Percentiles rank a stretch among this genome's conserved stretches.
phyloP scores from a whole-genome alignment of 805 yeast genomes.

The Metschnikowia noctiluminum region DNA sequence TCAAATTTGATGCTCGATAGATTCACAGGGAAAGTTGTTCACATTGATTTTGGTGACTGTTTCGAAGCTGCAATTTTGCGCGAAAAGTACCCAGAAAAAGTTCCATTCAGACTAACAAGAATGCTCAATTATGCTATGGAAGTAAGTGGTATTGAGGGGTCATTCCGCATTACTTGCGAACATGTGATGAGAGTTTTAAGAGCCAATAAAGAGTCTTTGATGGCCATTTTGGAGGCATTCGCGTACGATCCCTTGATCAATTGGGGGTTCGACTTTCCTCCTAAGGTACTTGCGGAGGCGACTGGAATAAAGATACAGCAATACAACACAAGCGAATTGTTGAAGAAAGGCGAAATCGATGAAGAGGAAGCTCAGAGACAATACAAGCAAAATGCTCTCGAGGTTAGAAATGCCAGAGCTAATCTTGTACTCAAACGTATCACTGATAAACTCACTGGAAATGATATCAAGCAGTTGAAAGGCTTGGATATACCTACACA shows the following conservation, averaged over 20 bases:
- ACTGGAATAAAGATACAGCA: slow-evolving; percentile 68
- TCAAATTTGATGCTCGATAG: slow-evolving; percentile 94
- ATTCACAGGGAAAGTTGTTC: slow-evolving; percentile 91
- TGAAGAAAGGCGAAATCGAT: slow-evolving; percentile 70
- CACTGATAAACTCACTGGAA: slow-evolving; percentile 89
- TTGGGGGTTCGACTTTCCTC: slow-evolving; percentile 97
- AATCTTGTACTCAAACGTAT: slow-evolving; percentile 85
- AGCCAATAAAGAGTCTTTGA: slow-evolving; percentile 90
- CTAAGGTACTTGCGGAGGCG: slow-evolving; percentile 69
- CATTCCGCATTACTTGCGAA: slow-evolving; percentile 93
- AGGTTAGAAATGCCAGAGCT: slow-evolving; percentile 84
- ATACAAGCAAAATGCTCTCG: slow-evolving; percentile 67
- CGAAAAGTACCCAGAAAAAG: slow-evolving; percentile 97
- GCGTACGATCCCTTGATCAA: slow-evolving; percentile 97
- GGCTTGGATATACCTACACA: slow-evolving; percentile 83
- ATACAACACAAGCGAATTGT: slow-evolving; percentile 64
- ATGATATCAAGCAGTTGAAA: slow-evolving; percentile 72
- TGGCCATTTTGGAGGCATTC: slow-evolving; percentile 98
- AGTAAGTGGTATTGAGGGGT: slow-evolving; percentile 97
- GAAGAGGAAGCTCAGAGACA: slow-evolving; percentile 71
- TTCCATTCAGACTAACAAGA: slow-evolving; percentile 93
- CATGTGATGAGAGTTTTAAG: slow-evolving; percentile 94
- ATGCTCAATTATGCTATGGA: slow-evolving; percentile 99
- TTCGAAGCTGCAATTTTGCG: slow-evolving; percentile 96
- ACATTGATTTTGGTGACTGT: slow-evolving; percentile 98